Conservation (phyloP, 805 yeast species). For the Pichia scutulata region DNA sequence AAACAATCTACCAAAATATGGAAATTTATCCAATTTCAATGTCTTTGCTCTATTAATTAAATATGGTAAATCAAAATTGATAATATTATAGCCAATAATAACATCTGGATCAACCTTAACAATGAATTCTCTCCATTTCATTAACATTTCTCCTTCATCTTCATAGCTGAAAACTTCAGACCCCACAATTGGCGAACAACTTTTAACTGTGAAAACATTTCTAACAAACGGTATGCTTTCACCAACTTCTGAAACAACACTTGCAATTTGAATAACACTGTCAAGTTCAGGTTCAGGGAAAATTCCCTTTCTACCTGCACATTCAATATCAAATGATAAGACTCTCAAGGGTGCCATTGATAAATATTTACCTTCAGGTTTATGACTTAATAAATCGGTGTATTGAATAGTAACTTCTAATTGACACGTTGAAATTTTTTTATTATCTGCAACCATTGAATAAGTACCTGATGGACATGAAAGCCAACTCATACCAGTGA, state of each 20-base stretch:
- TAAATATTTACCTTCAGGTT: slow-evolving; percentile 90
- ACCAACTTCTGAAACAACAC: slow-evolving; percentile 81
- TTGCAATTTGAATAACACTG: slow-evolving; percentile 95
- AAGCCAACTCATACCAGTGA: slow-evolving; percentile 97
- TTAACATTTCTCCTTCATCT: slow-evolving; percentile 74
- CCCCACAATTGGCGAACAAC: slow-evolving; percentile 92
- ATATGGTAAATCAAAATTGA: slow-evolving; percentile 94
- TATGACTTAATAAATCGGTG: slow-evolving; percentile 63
- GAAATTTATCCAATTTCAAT: slow-evolving; percentile 56
- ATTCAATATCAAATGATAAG: slow-evolving; percentile 92
- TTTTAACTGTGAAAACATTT: slow-evolving; percentile 86
- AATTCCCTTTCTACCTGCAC: slow-evolving; percentile 95
- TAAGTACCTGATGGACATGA: slow-evolving; percentile 77
- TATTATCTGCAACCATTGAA: slow-evolving; percentile 29
- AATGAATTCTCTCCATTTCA: slow-evolving; percentile 81
- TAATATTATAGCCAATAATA: slow-evolving; percentile 89
- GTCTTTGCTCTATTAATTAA: slow-evolving; percentile 80
- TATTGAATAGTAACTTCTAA: slow-evolving; percentile 70
- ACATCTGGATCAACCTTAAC: slow-evolving; percentile 89
- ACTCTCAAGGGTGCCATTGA: slow-evolving; percentile 90
- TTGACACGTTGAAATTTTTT: slow-evolving; percentile 69
- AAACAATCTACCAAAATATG: slow-evolving; percentile 76
- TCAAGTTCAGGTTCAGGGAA: slow-evolving; percentile 94
- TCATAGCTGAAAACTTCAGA: slow-evolving; percentile 74
- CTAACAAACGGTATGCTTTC: slow-evolving; percentile 83